Conservation (phyloP, 345 rosid genomes). For the Salix viminalis region DNA sequence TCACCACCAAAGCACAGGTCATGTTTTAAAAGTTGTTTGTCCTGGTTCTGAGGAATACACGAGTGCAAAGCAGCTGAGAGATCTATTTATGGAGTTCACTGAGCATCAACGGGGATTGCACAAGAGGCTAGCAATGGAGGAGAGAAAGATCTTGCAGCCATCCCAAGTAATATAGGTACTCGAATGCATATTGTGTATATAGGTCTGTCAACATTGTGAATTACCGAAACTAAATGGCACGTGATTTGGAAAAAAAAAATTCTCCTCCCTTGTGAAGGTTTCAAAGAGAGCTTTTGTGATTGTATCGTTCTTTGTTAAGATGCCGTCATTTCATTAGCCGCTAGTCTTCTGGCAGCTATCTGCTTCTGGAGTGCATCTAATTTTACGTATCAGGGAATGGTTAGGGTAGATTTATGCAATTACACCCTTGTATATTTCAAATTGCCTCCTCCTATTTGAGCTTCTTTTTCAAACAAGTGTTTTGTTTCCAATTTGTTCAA, state of each 20-base stretch:
- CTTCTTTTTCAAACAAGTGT: no score
- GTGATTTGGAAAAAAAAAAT: no score
- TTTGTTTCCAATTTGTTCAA: no score
- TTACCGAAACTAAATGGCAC: not conserved
- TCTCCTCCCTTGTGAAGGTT: no score
- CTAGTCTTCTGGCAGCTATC: no score
- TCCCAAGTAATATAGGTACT: not conserved
- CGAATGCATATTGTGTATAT: not conserved
- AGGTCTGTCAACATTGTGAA: not conserved
- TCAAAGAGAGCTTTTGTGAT: not conserved
- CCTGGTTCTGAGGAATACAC: conserved; percentile 30
- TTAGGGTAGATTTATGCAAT: no score
- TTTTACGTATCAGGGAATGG: no score
- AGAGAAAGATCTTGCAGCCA: conserved; percentile 15
- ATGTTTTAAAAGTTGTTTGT: conserved; percentile 29
- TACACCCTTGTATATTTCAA: no score
- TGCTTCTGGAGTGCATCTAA: no score
- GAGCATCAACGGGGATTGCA: conserved; percentile 28
- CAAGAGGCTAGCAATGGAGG: conserved; percentile 22
- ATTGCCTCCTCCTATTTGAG: no score
- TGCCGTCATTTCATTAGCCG: no score
- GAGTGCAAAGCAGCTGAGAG: conserved; percentile 30
- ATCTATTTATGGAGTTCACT: conserved; percentile 30
- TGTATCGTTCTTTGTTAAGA: no score
- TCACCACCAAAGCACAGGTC: not conserved